Evolutionary conservation across 2,329 filamentous ascomycete species (phyloP).

Genomic region (Fusarium musae): DNA sequence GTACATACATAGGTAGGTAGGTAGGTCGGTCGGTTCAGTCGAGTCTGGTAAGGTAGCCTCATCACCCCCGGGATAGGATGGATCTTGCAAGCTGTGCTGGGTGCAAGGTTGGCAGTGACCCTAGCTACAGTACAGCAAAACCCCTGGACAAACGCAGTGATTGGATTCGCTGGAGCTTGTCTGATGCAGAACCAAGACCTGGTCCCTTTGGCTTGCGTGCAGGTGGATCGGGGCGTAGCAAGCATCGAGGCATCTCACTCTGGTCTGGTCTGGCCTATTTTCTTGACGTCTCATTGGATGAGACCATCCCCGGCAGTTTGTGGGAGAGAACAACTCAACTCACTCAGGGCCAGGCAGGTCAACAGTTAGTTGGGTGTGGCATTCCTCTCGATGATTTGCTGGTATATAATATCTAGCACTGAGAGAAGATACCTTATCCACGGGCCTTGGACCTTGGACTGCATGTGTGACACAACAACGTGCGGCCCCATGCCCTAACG

Average conservation of each 20-base stretch:
- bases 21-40: not conserved
- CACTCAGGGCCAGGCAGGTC: not conserved
- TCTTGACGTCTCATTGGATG: conserved; percentile 29
- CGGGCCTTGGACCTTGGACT: not conserved
- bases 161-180: conserved; percentile 26
- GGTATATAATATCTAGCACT: conserved; percentile 1
- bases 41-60: conserved; percentile 37
- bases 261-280: conserved; percentile 21
- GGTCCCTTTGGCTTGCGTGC: conserved; percentile 38
- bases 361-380: conserved; percentile 11
- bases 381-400: conserved; percentile 13
- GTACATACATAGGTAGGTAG: not conserved
- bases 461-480: conserved; percentile 40
- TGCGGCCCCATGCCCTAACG: conserved; percentile 43
- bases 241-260: conserved; percentile 24
- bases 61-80: conserved; percentile 15
- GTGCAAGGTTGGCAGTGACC: conserved; percentile 36
- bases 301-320: conserved; percentile 26
- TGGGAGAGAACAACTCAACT: conserved; percentile 14
- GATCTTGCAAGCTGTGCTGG: conserved; percentile 14
- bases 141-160: conserved; percentile 30
- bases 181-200: conserved; percentile 35
- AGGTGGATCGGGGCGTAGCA: conserved; percentile 43
- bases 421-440: conserved; percentile 21
- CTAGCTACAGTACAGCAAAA: conserved; percentile 25